Evolutionary conservation across 208 protist genomes (phyloP), one percentile per base, ranked within the genome.

Genomic region (Leishmania major): DNA sequence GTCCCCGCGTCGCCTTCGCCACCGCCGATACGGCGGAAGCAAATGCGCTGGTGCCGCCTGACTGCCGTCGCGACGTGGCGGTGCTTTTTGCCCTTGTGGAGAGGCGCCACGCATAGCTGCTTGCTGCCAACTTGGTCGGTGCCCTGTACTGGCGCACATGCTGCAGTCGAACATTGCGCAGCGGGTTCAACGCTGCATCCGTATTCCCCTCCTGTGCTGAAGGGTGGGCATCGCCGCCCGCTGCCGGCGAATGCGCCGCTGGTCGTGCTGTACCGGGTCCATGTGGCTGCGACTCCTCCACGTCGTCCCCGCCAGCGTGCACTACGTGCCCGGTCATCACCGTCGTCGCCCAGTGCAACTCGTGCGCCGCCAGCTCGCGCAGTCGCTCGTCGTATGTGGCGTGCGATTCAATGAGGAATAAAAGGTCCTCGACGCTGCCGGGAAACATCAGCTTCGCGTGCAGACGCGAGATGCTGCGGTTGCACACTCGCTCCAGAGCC

Each of bases 361-460:
- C 92, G 35, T 91, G 83, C 62, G n/a, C 69, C 0, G 86, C 86
- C 13, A 96, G 45, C 31, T 80, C 67, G 17, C 87, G 87, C 72
- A 97, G 71, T 43, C 87, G 88, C 3, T 53, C 69, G 40, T 95
- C 86, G 80, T 91, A 96, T 37, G 74, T 83, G 5, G 93, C 87
- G 81, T 97, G 94, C 73, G 93, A 77, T 31, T 94, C 88, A 13
- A 97, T 40, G n/a, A 97, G 84, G 79, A 97, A 97, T n/a, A 86
- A 49, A 35, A 97, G 86, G 60, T 97, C 92, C 11, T 92, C 86
- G 3, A 86, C 72, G 1, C 85, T 86, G 19, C 90, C 91, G 6
- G 87, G 83, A 75, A 96, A 96, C 31, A 78, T 51, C 0, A 93
- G 75, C 40, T 75, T 62, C 31, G 35, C 22, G 66, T 95, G 87